phyloP scores from a whole-genome alignment of 164 flowering plant genomes.

The Nymphaea colorata region DNA sequence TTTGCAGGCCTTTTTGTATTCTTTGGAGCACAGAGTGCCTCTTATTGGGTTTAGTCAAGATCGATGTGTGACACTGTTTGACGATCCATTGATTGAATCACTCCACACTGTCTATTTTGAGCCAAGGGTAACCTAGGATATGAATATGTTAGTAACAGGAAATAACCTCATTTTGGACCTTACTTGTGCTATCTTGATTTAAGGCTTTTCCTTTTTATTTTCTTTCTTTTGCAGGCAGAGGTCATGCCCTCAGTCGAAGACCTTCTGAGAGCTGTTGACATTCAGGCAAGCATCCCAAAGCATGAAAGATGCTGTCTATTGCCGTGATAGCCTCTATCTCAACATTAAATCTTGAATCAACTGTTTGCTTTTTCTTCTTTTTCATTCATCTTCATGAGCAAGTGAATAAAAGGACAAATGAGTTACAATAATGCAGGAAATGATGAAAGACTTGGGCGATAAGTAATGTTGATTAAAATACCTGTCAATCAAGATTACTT shows the following conservation, averaged over 20 bases:
- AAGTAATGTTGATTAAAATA: too few species aligned
- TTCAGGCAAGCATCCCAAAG: constrained; percentile 44
- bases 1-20: constrained; percentile 77
- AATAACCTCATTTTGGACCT: not conserved
- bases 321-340: too few species aligned
- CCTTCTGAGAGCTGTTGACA: constrained; percentile 52
- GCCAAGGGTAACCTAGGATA: constrained; percentile 51
- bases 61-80: constrained; percentile 72
- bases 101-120: constrained; percentile 72
- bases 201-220: not conserved
- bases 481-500: too few species aligned
- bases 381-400: too few species aligned
- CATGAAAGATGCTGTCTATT: not conserved
- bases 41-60: constrained; percentile 72
- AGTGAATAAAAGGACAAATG: too few species aligned
- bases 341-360: too few species aligned
- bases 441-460: too few species aligned
- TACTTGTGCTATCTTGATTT: not conserved
- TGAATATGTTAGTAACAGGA: not conserved
- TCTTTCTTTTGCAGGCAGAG: constrained; percentile 51
- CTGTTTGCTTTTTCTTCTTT: not conserved
- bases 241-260: constrained; percentile 69
- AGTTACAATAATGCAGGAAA: too few species aligned
- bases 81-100: constrained; percentile 66
- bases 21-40: constrained; percentile 66